Evolutionary conservation across 495 filamentous ascomycete species (phyloP).

Genomic region (Hypoxylon crocopeplum): DNA sequence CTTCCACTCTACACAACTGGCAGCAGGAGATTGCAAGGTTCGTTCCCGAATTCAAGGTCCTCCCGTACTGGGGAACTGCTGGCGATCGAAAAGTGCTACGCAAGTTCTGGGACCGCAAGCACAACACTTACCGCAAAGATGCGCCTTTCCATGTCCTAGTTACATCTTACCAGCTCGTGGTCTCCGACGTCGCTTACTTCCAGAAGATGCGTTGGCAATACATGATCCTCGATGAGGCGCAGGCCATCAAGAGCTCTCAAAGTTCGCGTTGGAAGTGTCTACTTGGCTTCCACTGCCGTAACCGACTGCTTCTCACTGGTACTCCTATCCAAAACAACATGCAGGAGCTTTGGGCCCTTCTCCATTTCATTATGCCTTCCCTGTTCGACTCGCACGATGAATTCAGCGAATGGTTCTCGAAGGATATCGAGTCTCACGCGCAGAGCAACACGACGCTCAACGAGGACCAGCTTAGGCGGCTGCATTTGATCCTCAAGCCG

Average conservation of each 20-base stretch:
- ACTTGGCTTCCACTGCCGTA: constrained; percentile 92
- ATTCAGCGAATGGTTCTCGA: constrained; percentile 99
- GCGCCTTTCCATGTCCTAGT: constrained; percentile 94
- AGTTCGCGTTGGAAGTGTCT: constrained; percentile 97
- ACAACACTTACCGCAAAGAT: constrained; percentile 91
- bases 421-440: constrained; percentile 98
- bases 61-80: constrained; percentile 96
- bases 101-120: constrained; percentile 99
- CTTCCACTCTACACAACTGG: constrained; percentile 98
- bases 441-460: constrained; percentile 99
- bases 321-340: constrained; percentile 99
- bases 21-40: constrained; percentile 96
- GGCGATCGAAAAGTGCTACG: constrained; percentile 94
- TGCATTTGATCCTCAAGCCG: constrained; percentile 98
- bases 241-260: constrained; percentile 97
- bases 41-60: constrained; percentile 89
- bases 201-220: constrained; percentile 99
- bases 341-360: constrained; percentile 96
- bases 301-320: constrained; percentile 91
- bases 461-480: constrained; percentile 91
- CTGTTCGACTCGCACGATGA: constrained; percentile 98
- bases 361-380: constrained; percentile 99
- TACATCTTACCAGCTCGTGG: constrained; percentile 96
- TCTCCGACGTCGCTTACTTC: constrained; percentile 94
- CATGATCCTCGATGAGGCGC: constrained; percentile 98